Percentiles rank a stretch among this genome's conserved stretches.
phyloP scores from a whole-genome alignment of 345 rosid genomes.

The Eucalyptus marginata region DNA sequence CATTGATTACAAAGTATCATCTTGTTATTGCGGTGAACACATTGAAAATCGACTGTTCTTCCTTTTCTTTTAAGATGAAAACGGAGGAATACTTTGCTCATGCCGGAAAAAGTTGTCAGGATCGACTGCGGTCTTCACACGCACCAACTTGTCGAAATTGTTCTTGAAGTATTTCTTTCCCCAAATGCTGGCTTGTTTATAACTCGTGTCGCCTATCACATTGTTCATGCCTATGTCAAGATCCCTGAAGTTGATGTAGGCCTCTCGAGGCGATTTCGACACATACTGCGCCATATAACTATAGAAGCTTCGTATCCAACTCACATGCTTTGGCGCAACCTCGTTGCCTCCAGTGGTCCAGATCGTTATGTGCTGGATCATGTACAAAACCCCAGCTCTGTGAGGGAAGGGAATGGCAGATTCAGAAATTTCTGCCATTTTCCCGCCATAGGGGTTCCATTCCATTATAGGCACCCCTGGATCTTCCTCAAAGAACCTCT shows the following conservation, averaged over 20 bases:
- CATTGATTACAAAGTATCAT: neutral
- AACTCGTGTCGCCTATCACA: neutral
- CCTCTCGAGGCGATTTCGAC: slow-evolving; percentile 7
- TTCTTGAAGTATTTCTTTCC: slow-evolving; percentile 10
- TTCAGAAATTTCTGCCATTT: slow-evolving; percentile 10
- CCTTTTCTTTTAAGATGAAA: neutral
- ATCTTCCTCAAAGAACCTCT: neutral
- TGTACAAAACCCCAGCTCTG: slow-evolving; percentile 9
- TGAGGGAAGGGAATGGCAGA: slow-evolving; percentile 16
- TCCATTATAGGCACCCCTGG: neutral
- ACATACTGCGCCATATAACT: slow-evolving; percentile 6
- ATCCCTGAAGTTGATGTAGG: slow-evolving; percentile 13
- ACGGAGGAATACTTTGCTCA: slow-evolving; percentile 8
- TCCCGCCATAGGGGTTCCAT: slow-evolving; percentile 9
- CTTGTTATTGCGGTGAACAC: neutral
- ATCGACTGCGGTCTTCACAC: slow-evolving; percentile 9
- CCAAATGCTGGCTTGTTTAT: slow-evolving; percentile 14
- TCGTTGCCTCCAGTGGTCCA: neutral
- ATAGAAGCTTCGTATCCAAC: slow-evolving; percentile 17
- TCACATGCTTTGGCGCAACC: neutral
- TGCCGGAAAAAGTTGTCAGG: slow-evolving; percentile 14
- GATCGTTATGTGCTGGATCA: neutral
- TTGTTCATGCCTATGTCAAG: slow-evolving; percentile 14
- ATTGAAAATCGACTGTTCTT: neutral
- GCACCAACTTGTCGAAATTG: slow-evolving; percentile 11